phyloP scores from a whole-genome alignment of 495 filamentous ascomycete genomes.

The Pseudoneurospora amorphoporcata region DNA sequence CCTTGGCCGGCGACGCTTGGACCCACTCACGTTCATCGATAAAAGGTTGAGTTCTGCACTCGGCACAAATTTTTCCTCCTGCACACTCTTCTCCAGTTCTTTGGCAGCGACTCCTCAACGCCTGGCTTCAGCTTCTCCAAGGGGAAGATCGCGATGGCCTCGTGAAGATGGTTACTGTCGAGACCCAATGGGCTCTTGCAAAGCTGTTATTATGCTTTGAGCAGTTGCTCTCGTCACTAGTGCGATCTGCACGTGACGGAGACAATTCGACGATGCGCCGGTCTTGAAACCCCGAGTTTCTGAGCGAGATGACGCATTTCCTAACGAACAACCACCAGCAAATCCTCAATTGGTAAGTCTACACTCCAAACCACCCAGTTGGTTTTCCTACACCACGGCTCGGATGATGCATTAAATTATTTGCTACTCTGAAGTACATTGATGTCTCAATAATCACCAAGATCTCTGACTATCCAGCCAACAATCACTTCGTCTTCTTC shows the following conservation, averaged over 20 bases:
- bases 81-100: neutral
- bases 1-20: neutral
- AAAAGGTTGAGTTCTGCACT: neutral
- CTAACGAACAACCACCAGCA: neutral
- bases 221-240: neutral
- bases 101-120: neutral
- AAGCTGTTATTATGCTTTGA: neutral
- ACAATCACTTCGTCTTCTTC: neutral
- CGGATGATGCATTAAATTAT: constrained; percentile 45
- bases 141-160: neutral
- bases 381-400: constrained; percentile 6
- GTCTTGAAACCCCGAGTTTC: neutral
- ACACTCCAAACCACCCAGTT: neutral
- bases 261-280: neutral
- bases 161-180: neutral
- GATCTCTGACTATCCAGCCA: constrained; percentile 45
- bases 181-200: neutral
- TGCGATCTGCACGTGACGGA: neutral
- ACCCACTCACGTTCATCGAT: neutral
- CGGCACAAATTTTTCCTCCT: neutral
- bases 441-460: constrained; percentile 46
- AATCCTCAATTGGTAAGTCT: constrained; percentile 8
- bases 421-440: constrained; percentile 56
- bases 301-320: neutral
- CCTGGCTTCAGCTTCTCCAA: neutral